Evolutionary conservation across 164 flowering plant species (phyloP), one percentile per base, ranked within the genome.

Genomic region (Euptelea pleiosperma): DNA sequence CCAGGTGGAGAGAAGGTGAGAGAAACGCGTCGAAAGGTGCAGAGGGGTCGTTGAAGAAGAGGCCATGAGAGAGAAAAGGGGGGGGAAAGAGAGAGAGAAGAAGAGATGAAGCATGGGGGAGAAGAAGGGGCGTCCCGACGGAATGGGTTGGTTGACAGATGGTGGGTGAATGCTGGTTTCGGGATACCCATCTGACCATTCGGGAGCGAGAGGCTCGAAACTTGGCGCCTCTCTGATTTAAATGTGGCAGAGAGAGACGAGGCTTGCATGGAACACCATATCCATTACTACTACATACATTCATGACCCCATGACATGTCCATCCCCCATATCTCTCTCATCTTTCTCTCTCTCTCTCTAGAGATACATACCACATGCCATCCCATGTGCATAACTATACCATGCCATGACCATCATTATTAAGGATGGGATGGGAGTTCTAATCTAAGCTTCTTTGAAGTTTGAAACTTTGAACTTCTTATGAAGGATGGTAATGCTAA

Each of bases 131-230:
- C 19, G 16, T 46, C 57, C n/a, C 59, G 47, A 37, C 48, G 43
- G 49, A 30, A 36, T 46, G 45, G 39, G 12, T 3, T 26, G 42
- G 21, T 35, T 55, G 66, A 54, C 66, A 63, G 39, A 61, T 61
- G 65, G 51, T 22, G 41, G 21, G 47, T 6, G 58, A 43, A 30
- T 36, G 47, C 19, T 52, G 60, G 60, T 63, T 6, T 63, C 16
- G 64, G 66, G 66, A 63, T 63, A 45, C 59, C 54, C 66, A 62
- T 51, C 57, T 35, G 60, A 11, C 60, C 59, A 54, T 16, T 55
- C 19, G 37, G 21, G 19, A 30, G 22, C 29, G 46, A 45, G 60
- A 46, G 8, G 37, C 19, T 25, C 2, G 53, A 62, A 47, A 55
- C 66, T 54, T 46, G 59, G 66, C 59, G 53, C 52, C 29, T 36